Evolutionary conservation across 495 filamentous ascomycete species (phyloP), one percentile per base, ranked within the genome.

Genomic region (Podospora conica): DNA sequence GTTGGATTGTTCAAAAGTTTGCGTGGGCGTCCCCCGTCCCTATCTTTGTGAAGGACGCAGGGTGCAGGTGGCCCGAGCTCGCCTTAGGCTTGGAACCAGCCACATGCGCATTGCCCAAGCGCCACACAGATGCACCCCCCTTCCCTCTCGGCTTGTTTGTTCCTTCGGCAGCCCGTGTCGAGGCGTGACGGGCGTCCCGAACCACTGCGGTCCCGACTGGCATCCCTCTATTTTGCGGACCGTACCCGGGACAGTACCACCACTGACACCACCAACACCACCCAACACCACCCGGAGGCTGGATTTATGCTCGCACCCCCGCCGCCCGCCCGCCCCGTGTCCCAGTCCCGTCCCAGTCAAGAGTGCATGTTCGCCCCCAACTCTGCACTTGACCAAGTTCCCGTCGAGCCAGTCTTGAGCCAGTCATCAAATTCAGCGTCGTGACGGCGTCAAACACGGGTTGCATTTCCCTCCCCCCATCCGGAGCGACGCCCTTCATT

Each of bases 1-100:
- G 55, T 56, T 56, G 55, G 55, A 24, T 24, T 24, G 55, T 56
- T 56, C 23, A 59, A 48, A 48, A 59, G 57, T 59, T 59, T 59
- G 57, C 57, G 57, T 20, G 57, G 23, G 57, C 27, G 5, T 20
- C 27, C 57, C 15, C n/a, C 11, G 9, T 59, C 18, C 40, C 40
- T 48, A 48, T 48, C 40, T 48, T 48, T n/a, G 40, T 48, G 40
- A 48, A 15, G 40, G 40, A 48, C 15, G 18, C 40, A n/a, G n/a
- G 18, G 8, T 18, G 40, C 40, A 48, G 15, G 40, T 48, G 40
- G 40, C 40, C 40, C 40, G 40, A 48, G 40, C 40, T 48, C 40
- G 40, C 15, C 33, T 2, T 8, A 18, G 40, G 40, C 33, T 2
- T 8, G 40, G 40, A 48, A 48, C n/a, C 40, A 48, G 40, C 40